Percentiles rank a stretch among this genome's conserved stretches.
phyloP scores from a whole-genome alignment of 1,139 yeast species.

The Hyphopichia pseudoburtonii region DNA sequence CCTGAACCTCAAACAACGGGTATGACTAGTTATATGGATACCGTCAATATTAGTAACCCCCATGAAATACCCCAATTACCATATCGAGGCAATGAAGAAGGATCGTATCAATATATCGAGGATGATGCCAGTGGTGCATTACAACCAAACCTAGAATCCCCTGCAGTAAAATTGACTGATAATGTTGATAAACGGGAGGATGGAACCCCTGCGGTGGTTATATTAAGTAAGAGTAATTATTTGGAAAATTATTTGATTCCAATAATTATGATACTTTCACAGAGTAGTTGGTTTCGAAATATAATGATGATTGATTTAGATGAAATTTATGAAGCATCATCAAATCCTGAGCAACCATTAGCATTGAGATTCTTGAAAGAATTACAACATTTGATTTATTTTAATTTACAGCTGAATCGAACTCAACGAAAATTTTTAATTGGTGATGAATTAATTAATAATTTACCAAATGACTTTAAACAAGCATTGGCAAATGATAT shows the following conservation, averaged over 20 bases:
- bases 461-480: slow-evolving; percentile 24
- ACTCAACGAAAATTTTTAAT: slow-evolving; percentile 23
- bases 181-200: no score
- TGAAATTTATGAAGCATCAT: slow-evolving; percentile 8
- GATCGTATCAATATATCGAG: slow-evolving; percentile 1
- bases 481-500: slow-evolving; percentile 18
- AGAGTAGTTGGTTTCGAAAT: slow-evolving; percentile 20
- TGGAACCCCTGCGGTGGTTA: slow-evolving; percentile 15
- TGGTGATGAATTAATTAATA: slow-evolving; percentile 17
- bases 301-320: slow-evolving; percentile 7
- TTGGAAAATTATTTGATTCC: slow-evolving; percentile 29
- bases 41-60: slow-evolving; percentile 7
- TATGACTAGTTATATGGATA: slow-evolving; percentile 3
- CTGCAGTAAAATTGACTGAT: not conserved
- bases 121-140: not conserved
- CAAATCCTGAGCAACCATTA: not conserved
- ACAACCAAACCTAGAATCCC: not conserved
- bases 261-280: slow-evolving; percentile 23
- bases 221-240: slow-evolving; percentile 13
- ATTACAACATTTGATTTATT: slow-evolving; percentile 10
- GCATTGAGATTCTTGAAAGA: slow-evolving; percentile 7
- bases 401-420: slow-evolving; percentile 5
- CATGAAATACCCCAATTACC: slow-evolving; percentile 9
- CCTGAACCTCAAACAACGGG: slow-evolving; percentile 3
- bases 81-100: slow-evolving; percentile 5